Conservation (phyloP, 495 filamentous ascomycete genomes). For the Penicillium riverlandense region DNA sequence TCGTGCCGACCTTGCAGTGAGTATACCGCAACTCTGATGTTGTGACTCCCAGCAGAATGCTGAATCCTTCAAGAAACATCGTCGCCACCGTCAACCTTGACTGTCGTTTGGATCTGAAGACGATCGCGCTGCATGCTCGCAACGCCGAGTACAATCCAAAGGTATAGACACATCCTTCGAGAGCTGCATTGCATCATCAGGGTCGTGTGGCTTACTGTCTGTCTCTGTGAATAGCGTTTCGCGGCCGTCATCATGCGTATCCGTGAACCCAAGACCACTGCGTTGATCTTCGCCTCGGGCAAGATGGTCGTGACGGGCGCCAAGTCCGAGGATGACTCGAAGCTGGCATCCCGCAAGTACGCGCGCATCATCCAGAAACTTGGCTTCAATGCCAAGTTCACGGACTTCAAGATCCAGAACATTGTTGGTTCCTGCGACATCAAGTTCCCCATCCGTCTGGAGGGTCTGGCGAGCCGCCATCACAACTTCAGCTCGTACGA, state of each 20-base stretch:
- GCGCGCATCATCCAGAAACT: conserved; percentile 99
- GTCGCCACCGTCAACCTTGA: conserved; percentile 98
- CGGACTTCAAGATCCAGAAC: conserved; percentile 99
- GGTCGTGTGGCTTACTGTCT: conserved; percentile 41
- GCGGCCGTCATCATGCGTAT: conserved; percentile 99
- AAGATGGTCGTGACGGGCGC: conserved; percentile 99
- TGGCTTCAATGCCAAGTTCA: conserved; percentile 99
- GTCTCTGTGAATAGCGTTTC: conserved; percentile 71
- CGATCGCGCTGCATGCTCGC: conserved; percentile 94
- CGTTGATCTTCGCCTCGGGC: conserved; percentile 93
- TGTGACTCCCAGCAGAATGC: conserved; percentile 37
- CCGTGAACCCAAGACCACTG: conserved; percentile 97
- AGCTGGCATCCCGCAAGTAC: conserved; percentile 95
- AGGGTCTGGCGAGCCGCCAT: conserved; percentile 91
- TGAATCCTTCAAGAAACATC: conserved; percentile 84
- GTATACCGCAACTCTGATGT: conserved; percentile 51
- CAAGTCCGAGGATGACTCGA: conserved; percentile 97
- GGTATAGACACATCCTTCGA: conserved; percentile 51
- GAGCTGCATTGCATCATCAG: conserved; percentile 16
- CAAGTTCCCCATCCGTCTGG: conserved; percentile 97
- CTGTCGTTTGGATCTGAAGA: conserved; percentile 97
- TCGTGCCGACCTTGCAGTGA: conserved; percentile 98
- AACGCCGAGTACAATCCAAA: conserved; percentile 98
- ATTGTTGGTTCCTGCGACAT: conserved; percentile 98
- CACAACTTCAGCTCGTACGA: conserved; percentile 99